Conservation (phyloP, 768 basidiomycete species). For the Russula virescens region DNA sequence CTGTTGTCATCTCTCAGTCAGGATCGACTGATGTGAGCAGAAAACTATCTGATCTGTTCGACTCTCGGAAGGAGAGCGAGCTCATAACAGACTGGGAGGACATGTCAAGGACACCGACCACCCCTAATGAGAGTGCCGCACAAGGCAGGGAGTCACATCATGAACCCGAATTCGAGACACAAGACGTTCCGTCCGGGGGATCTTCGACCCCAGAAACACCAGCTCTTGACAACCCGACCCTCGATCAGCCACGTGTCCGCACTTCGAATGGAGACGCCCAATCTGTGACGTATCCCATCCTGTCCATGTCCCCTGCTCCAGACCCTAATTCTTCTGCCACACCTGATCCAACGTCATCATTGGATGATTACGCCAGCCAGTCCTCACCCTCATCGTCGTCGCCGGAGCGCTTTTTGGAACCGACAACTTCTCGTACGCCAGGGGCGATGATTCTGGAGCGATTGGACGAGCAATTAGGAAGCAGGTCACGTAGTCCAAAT, state of each 20-base stretch:
- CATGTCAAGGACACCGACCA: conserved; percentile 46
- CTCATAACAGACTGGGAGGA: conserved; percentile 64
- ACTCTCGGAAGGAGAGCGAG: conserved; percentile 50
- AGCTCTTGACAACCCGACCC: conserved; percentile 4
- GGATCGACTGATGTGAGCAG: conserved; percentile 41
- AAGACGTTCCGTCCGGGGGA: conserved; percentile 4
- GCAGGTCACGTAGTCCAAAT: conserved; percentile 49
- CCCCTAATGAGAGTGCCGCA: conserved; percentile 35
- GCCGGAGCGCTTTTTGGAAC: conserved; percentile 53
- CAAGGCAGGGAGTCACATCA: conserved; percentile 28
- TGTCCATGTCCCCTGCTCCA: conserved; percentile 33
- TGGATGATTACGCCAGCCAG: conserved; percentile 62
- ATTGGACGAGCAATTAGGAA: conserved; percentile 63
- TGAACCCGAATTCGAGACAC: conserved; percentile 25
- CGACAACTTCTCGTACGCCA: conserved; percentile 34
- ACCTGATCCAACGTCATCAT: conserved; percentile 71
- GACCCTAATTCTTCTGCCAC: conserved; percentile 61
- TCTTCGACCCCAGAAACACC: conserved; percentile 17
- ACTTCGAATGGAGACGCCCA: conserved; percentile 21
- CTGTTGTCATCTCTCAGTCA: conserved; percentile 31
- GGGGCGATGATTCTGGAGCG: conserved; percentile 57
- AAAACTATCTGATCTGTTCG: conserved; percentile 63
- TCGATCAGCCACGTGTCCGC: conserved; percentile 2
- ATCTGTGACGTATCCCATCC: conserved; percentile 34
- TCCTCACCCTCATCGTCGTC: conserved; percentile 72